Evolutionary conservation across 2,329 filamentous ascomycete genomes (phyloP), one percentile per base, ranked within the genome.

Genomic region (Colletotrichum chlorophyti): DNA sequence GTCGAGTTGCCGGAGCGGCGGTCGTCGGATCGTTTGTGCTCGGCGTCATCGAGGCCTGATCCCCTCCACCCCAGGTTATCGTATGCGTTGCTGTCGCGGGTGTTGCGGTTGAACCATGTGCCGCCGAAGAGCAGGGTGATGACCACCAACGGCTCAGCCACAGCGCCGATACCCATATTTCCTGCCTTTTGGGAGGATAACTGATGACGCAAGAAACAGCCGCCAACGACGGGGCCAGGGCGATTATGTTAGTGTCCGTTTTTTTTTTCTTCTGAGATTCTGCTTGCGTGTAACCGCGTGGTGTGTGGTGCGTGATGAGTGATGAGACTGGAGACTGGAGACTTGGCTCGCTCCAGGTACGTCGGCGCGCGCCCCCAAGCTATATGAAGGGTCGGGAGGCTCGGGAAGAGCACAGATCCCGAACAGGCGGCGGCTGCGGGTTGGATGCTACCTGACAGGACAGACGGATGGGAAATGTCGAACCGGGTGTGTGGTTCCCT

Each of bases 21-120:
- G 37, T 63, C 61, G 27, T 98, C 61, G 15, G 60, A 62, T 24
- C 59, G 59, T 41, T 63, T 63, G 58, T 57, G 41, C 21, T 61
- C 58, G 31, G 29, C 59, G 24, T 61, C 34, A 24, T 54, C 58
- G 3, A 41, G 19, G 8, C 40, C 53, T 38, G 45, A 19, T 6
- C 46, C 58, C 26, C 35, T 45, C 61, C 61, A 63, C 7, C 61
- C 61, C n/a, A 58, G 53, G 37, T 59, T 61, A 17, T 59, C 61
- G 49, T 61, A 62, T 8, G 58, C 54, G 27, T 59, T 50, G 62
- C 63, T 65, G 63, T 73, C 74, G 60, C 74, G 72, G 42, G 69
- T 75, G 58, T 73, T 75, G 58, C 76, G 72, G 65, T 78, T 78
- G 66, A 78, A 71, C 66, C 69, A 78, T 29, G 75, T 72, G n/a